These are phyloP conservation scores for Ramularia endophylla DNA, from an alignment of 2,329 filamentous ascomycete species.

Conservation along the genomic window DNA sequence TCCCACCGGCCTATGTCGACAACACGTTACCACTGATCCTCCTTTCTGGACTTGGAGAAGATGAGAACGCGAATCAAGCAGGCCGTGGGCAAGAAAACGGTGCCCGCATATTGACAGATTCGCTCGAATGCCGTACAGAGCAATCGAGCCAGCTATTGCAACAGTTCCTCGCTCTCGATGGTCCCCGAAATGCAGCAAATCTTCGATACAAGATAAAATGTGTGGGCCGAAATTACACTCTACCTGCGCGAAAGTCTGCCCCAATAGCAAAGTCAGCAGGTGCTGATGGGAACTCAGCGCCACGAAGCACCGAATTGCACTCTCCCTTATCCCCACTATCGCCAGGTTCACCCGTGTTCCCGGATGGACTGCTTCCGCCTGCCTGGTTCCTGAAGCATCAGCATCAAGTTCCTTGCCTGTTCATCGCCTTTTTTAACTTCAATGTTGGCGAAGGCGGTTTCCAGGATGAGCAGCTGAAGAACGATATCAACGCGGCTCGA, in stretches of 20 bases:
- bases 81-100: conserved; percentile 23
- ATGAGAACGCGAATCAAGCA: conserved; percentile 27
- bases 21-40: conserved; percentile 83
- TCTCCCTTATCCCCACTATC: conserved; percentile 89
- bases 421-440: conserved; percentile 75
- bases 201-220: conserved; percentile 26
- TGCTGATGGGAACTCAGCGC: conserved; percentile 25
- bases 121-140: conserved; percentile 23
- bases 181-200: conserved; percentile 21
- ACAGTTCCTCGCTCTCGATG: conserved; percentile 47
- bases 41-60: conserved; percentile 64
- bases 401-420: conserved; percentile 70
- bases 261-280: conserved; percentile 49
- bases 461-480: conserved; percentile 82
- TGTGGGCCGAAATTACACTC: conserved; percentile 65
- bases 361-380: conserved; percentile 78
- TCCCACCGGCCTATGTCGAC: conserved; percentile 70
- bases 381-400: conserved; percentile 89
- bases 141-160: conserved; percentile 52
- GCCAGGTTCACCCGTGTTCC: conserved; percentile 74
- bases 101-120: conserved; percentile 20
- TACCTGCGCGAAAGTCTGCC: conserved; percentile 58
- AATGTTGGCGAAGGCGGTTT: conserved; percentile 66
- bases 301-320: conserved; percentile 56
- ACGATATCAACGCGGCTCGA: conserved; percentile 75